Evolutionary conservation across 2,329 filamentous ascomycete genomes (phyloP).

Genomic region (Fusarium verrucosum): DNA sequence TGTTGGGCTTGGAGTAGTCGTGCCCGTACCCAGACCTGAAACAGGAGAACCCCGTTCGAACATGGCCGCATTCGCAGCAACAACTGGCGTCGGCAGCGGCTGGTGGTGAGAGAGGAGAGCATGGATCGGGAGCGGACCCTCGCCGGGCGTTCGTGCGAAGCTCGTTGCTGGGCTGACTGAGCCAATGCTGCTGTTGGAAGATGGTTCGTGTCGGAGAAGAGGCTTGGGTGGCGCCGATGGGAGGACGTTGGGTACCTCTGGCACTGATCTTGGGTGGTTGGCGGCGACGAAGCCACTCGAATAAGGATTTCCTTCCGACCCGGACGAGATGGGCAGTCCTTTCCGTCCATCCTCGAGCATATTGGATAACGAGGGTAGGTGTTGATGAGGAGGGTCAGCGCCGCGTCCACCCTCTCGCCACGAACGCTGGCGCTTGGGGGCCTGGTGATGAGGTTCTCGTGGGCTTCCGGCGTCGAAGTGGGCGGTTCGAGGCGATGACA

Average conservation of each 20-base stretch:
- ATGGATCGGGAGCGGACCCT: slow-evolving; percentile 64
- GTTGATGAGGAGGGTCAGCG: slow-evolving; percentile 41
- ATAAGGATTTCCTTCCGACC: slow-evolving; percentile 39
- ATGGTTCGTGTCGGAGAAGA: slow-evolving; percentile 57
- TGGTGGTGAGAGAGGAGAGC: slow-evolving; percentile 59
- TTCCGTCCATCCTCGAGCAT: slow-evolving; percentile 54
- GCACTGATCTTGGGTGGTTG: slow-evolving; percentile 45
- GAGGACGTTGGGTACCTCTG: slow-evolving; percentile 41
- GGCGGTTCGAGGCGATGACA: slow-evolving; percentile 54
- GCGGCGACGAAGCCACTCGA: slow-evolving; percentile 45
- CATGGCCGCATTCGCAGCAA: slow-evolving; percentile 13
- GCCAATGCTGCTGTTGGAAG: slow-evolving; percentile 55
- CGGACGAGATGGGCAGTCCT: slow-evolving; percentile 28
- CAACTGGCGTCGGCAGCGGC: slow-evolving; percentile 34
- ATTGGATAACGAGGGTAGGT: slow-evolving; percentile 59
- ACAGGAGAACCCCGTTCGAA: slow-evolving; percentile 38
- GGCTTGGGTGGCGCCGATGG: slow-evolving; percentile 48
- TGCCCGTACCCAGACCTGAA: slow-evolving; percentile 31
- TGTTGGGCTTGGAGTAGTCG: slow-evolving; percentile 41
- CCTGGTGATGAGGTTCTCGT: slow-evolving; percentile 41
- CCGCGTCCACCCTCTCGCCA: slow-evolving; percentile 42
- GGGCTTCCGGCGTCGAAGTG: slow-evolving; percentile 50
- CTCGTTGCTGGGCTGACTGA: slow-evolving; percentile 53
- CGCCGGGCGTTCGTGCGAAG: slow-evolving; percentile 55
- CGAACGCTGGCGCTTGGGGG: slow-evolving; percentile 42